These are phyloP conservation scores for Rhytidiadelphus loreus DNA, from an alignment of 225 moss, liverwort and hornwort species.

Conservation along the genomic window DNA sequence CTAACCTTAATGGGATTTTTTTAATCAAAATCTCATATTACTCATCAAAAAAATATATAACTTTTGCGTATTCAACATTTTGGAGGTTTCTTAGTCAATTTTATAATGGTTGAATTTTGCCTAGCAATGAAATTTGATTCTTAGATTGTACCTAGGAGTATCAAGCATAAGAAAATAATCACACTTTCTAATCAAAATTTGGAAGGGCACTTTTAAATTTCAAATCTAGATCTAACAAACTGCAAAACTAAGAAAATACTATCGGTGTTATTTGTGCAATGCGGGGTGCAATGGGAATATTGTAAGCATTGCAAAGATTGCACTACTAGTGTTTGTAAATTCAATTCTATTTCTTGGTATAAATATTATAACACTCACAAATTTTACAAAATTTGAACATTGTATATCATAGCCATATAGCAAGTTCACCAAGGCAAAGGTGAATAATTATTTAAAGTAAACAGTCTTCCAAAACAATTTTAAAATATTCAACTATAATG, in stretches of 20 bases:
- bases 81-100: neutral
- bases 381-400: neutral
- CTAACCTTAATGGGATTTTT: neutral
- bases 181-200: neutral
- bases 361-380: neutral
- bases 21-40: neutral
- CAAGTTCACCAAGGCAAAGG: neutral
- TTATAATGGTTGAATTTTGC: rapidly evolving
- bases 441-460: neutral
- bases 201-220: neutral
- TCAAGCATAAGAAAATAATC: neutral
- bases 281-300: neutral
- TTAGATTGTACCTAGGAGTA: neutral
- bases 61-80: neutral
- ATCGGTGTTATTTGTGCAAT: neutral
- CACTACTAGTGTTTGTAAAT: neutral
- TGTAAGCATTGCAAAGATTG: neutral
- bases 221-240: neutral
- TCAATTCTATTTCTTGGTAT: neutral
- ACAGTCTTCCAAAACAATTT: rapidly evolving
- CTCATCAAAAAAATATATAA: too few relatives aligned
- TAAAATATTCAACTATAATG: neutral
- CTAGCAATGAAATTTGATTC: neutral
- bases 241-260: neutral
- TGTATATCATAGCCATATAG: rapidly evolving